phyloP scores from a whole-genome alignment of 202 grass and related monocot genomes.

The Zoysia matrella region DNA sequence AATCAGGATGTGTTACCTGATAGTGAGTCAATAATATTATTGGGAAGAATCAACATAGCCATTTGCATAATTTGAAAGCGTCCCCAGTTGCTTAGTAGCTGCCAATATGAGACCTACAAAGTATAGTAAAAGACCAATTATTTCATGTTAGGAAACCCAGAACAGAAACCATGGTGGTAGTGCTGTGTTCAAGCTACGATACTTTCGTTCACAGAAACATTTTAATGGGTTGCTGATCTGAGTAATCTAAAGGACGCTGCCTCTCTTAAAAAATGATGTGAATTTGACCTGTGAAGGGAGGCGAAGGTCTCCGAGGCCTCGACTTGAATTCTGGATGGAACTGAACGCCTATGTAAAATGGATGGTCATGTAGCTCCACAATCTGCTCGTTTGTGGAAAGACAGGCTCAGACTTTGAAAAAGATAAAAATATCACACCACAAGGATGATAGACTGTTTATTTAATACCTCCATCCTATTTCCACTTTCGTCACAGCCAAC shows the following conservation, averaged over 20 bases:
- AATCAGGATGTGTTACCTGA: slow-evolving; percentile 8
- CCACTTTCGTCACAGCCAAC: slow-evolving; percentile 89
- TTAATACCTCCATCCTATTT: slow-evolving; percentile 91
- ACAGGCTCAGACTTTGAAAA: slow-evolving; percentile 22
- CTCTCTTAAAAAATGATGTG: too few species aligned
- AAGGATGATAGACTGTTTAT: slow-evolving; percentile 17
- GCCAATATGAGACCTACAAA: slow-evolving; percentile 88
- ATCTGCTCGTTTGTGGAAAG: slow-evolving; percentile 52
- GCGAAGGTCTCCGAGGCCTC: slow-evolving; percentile 81
- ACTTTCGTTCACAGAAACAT: not conserved
- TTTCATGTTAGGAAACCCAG: not conserved
- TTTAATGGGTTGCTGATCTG: too few species aligned
- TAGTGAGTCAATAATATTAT: slow-evolving; percentile 15
- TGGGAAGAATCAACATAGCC: slow-evolving; percentile 43
- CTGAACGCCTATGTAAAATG: slow-evolving; percentile 92
- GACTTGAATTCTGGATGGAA: slow-evolving; percentile 98
- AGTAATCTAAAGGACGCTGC: too few species aligned
- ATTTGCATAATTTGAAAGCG: slow-evolving; percentile 45
- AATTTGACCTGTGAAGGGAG: slow-evolving; percentile 78
- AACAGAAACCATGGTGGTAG: not conserved
- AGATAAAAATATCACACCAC: not conserved
- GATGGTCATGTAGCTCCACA: slow-evolving; percentile 79
- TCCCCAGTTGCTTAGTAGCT: slow-evolving; percentile 64
- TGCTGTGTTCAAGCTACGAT: not conserved
- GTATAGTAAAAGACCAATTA: slow-evolving; percentile 9